A percentile compares a stretch with the other conserved stretches of the same genome.
phyloP scores from a whole-genome alignment of 805 yeast species.

The Saccharomyces paradoxus region DNA sequence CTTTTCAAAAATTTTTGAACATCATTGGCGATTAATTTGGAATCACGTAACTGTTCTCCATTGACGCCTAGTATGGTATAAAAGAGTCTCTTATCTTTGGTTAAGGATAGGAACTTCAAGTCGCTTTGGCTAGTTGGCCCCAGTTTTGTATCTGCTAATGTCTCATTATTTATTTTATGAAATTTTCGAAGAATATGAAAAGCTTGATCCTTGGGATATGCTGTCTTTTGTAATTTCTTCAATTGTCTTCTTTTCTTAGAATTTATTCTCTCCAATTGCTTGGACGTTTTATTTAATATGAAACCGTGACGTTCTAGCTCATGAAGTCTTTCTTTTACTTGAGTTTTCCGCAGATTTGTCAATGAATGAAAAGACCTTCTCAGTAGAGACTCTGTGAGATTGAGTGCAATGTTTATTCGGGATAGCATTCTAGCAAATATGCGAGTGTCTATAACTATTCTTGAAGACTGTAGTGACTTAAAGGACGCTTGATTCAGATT shows the following conservation, averaged over 20 bases:
- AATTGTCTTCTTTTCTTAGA: slow-evolving; percentile 12
- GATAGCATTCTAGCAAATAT: not conserved
- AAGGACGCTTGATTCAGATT: not conserved
- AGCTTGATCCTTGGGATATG: slow-evolving; percentile 25
- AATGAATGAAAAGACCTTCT: not conserved
- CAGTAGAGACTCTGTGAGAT: not conserved
- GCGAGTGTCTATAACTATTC: not conserved
- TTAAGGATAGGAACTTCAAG: slow-evolving; percentile 22
- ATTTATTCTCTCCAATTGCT: slow-evolving; percentile 11
- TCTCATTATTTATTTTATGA: slow-evolving; percentile 13
- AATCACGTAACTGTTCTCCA: slow-evolving; percentile 49
- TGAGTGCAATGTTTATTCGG: not conserved
- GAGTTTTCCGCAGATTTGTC: slow-evolving; percentile 6
- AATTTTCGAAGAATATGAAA: slow-evolving; percentile 15
- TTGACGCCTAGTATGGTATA: slow-evolving; percentile 52
- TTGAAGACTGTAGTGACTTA: not conserved
- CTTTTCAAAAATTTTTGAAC: slow-evolving; percentile 43
- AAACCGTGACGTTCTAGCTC: slow-evolving; percentile 10
- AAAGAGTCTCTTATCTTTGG: slow-evolving; percentile 39
- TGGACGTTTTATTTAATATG: slow-evolving; percentile 14
- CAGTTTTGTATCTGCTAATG: slow-evolving; percentile 15
- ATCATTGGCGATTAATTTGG: slow-evolving; percentile 47
- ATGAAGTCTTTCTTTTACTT: slow-evolving; percentile 15
- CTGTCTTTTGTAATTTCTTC: slow-evolving; percentile 18
- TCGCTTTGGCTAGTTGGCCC: slow-evolving; percentile 34